Evolutionary conservation across 73 alveolate species (phyloP).

Genomic region (Strombidium stylifer): DNA sequence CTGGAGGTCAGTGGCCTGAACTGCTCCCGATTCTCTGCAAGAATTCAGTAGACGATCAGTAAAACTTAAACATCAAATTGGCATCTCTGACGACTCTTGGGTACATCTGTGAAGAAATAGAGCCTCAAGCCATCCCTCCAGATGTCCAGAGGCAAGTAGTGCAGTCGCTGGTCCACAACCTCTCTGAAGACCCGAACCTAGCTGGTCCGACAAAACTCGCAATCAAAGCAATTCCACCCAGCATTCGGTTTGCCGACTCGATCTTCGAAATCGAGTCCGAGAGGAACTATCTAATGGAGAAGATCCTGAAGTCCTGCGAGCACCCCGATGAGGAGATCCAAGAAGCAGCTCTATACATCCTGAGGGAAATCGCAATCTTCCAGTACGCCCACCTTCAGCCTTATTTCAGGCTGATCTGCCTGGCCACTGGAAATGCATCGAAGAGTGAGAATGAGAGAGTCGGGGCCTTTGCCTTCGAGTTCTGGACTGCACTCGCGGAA

Average conservation of each 20-base stretch:
- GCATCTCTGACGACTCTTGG: slow-evolving; percentile 61
- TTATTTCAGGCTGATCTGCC: slow-evolving; percentile 18
- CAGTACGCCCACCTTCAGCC: slow-evolving; percentile 38
- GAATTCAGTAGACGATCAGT: slow-evolving; percentile 47
- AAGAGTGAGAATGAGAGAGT: slow-evolving; percentile 39
- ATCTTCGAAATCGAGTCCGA: slow-evolving; percentile 39
- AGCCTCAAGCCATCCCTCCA: slow-evolving; percentile 3
- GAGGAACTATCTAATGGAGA: slow-evolving; percentile 55
- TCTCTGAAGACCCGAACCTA: neutral
- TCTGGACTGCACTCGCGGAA: slow-evolving; percentile 68
- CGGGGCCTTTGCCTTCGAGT: slow-evolving; percentile 55
- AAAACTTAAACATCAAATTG: slow-evolving; percentile 31
- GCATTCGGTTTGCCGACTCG: slow-evolving; percentile 51
- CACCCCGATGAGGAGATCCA: slow-evolving; percentile 29
- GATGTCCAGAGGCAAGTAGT: slow-evolving; percentile 10
- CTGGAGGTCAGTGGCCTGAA: slow-evolving; percentile 65
- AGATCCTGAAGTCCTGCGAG: slow-evolving; percentile 15
- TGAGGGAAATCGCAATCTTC: slow-evolving; percentile 52
- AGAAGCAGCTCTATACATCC: slow-evolving; percentile 25
- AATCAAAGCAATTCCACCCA: slow-evolving; percentile 46
- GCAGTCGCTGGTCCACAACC: slow-evolving; percentile 31
- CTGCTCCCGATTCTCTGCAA: slow-evolving; percentile 45
- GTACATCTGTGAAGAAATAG: slow-evolving; percentile 67
- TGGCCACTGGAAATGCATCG: slow-evolving; percentile 32
- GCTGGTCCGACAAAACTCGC: slow-evolving; percentile 41